Conservation (phyloP, 1,284 basidiomycete genomes). For the Testicularia cyperi region DNA sequence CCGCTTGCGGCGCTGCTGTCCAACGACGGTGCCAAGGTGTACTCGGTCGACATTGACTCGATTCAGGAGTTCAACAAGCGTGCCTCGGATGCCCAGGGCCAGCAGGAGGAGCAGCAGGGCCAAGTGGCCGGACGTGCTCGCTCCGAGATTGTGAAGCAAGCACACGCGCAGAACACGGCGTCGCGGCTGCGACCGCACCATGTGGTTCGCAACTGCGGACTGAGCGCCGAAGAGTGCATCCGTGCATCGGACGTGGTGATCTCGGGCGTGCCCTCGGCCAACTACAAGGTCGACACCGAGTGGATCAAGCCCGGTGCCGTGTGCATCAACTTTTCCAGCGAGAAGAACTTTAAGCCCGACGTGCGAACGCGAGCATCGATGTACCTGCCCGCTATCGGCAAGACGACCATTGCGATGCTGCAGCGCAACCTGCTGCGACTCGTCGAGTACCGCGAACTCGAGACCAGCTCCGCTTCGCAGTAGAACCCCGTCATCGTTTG, state of each 20-base stretch:
- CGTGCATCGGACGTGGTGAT: conserved; percentile 54
- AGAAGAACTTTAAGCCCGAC: conserved; percentile 94
- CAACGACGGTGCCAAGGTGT: conserved; percentile 92
- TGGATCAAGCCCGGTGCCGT: conserved; percentile 89
- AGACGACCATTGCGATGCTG: conserved; percentile 95
- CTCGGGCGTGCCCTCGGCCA: conserved; percentile 64
- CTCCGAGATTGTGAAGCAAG: conserved; percentile 59
- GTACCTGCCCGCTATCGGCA: conserved; percentile 77
- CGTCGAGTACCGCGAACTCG: conserved; percentile 47
- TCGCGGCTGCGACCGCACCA: conserved; percentile 68
- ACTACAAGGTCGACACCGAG: conserved; percentile 85
- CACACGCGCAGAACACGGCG: conserved; percentile 65
- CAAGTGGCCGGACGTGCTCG: conserved; percentile 30
- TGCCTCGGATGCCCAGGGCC: conserved; percentile 12
- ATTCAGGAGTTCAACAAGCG: conserved; percentile 69
- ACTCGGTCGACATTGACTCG: conserved; percentile 90
- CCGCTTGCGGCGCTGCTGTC: conserved; percentile 89
- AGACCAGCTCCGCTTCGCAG: too few relatives aligned
- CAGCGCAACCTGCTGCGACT: conserved; percentile 77
- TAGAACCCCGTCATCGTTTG: too few relatives aligned
- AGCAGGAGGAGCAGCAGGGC: conserved; percentile 2
- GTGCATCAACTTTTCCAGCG: conserved; percentile 87
- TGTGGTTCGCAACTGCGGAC: conserved; percentile 64
- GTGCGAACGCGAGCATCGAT: conserved; percentile 73
- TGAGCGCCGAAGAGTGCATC: conserved; percentile 46